Conservation (phyloP, 1,139 yeast genomes). For the Torulaspora globosa region DNA sequence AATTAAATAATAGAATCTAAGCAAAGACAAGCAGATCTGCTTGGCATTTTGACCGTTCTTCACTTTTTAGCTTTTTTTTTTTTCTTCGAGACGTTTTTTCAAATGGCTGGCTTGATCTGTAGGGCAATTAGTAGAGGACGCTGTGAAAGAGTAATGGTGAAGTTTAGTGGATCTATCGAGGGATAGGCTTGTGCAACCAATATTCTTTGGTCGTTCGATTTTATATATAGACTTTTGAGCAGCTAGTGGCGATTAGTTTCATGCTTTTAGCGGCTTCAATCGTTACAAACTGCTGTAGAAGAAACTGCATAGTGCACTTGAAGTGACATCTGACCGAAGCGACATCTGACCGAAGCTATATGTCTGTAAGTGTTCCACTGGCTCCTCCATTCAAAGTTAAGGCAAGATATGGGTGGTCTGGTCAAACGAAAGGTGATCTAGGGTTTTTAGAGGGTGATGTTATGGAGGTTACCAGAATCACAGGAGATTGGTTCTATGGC, state of each 20-base stretch:
- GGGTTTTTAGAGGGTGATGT: slow-evolving; percentile 93
- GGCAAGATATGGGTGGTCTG: slow-evolving; percentile 86
- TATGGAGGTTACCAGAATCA: slow-evolving; percentile 78
- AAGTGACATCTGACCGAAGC: not conserved
- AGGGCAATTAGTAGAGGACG: not conserved
- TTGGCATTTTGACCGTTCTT: slow-evolving; percentile 1
- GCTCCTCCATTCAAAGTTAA: slow-evolving; percentile 62
- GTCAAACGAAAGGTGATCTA: slow-evolving; percentile 79
- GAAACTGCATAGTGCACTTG: not conserved
- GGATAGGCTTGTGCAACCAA: not conserved
- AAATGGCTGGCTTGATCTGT: slow-evolving; percentile 11
- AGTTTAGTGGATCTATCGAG: not conserved
- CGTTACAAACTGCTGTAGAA: not conserved
- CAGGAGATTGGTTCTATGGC: slow-evolving; percentile 94
- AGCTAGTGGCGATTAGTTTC: not conserved
- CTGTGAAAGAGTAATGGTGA: slow-evolving; percentile 1
- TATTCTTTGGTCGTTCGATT: not conserved
- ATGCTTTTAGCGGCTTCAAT: not conserved
- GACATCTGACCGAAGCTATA: slow-evolving; percentile 6
- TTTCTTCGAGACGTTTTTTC: slow-evolving; percentile 1
- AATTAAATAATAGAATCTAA: not conserved
- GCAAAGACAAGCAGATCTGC: slow-evolving; percentile 1
- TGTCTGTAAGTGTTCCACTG: slow-evolving; percentile 15
- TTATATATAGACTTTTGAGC: slow-evolving; percentile 1
- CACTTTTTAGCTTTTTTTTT: not conserved